phyloP scores from a whole-genome alignment of 2,329 filamentous ascomycete genomes.

The Fusarium torreyae region DNA sequence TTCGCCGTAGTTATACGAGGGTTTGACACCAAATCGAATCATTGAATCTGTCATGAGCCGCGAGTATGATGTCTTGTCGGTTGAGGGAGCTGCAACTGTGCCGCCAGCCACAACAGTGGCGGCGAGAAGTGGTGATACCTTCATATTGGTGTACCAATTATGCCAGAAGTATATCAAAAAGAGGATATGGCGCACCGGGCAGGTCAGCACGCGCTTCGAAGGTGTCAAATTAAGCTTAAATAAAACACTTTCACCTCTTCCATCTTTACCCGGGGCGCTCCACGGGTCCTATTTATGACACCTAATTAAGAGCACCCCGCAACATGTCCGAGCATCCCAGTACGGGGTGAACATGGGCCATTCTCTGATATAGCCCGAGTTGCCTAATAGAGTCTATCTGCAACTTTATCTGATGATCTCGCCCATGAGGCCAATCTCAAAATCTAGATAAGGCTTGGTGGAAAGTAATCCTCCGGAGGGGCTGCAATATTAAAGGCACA shows the following conservation, averaged over 20 bases:
- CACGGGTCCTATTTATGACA: too few species aligned
- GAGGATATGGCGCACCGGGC: too few species aligned
- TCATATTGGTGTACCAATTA: background rate
- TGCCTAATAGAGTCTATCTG: background rate
- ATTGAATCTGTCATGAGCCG: slow-evolving; percentile 64
- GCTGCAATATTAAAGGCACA: background rate
- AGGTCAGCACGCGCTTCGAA: too few species aligned
- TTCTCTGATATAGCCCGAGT: background rate
- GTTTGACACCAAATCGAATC: slow-evolving; percentile 57
- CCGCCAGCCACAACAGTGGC: background rate
- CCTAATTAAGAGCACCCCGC: too few species aligned
- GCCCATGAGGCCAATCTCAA: background rate
- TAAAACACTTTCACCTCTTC: too few species aligned
- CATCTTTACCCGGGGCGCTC: too few species aligned
- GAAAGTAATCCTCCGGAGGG: background rate
- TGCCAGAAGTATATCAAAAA: background rate
- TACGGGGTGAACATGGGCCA: too few species aligned
- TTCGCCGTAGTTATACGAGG: slow-evolving; percentile 61
- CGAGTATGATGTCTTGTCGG: slow-evolving; percentile 46
- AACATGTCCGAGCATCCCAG: background rate
- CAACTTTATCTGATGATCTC: background rate
- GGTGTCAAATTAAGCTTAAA: too few species aligned
- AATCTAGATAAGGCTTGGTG: background rate
- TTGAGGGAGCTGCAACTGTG: background rate
- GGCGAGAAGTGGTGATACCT: background rate